These are phyloP conservation scores for Clathrus columnatus DNA, from an alignment of 768 basidiomycete species.

Conservation along the genomic window DNA sequence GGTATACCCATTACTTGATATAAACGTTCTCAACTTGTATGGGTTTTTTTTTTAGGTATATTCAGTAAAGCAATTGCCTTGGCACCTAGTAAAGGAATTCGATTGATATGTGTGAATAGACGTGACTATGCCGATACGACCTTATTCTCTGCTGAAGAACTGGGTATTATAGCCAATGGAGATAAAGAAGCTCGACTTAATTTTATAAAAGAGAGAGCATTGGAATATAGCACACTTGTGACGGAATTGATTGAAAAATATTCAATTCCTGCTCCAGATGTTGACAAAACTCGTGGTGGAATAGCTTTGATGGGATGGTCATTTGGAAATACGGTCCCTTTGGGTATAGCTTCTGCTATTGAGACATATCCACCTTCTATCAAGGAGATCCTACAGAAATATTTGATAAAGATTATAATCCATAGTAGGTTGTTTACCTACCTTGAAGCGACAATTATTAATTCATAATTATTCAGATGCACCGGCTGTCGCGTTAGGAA, in stretches of 20 bases:
- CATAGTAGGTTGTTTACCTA: background rate
- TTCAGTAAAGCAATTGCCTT: background rate
- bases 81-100: conserved; percentile 11
- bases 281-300: conserved; percentile 25
- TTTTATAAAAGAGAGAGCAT: conserved; percentile 22
- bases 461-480: conserved; percentile 18
- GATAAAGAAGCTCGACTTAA: conserved; percentile 5
- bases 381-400: background rate
- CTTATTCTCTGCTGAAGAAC: conserved; percentile 25
- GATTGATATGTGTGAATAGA: conserved; percentile 24
- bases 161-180: conserved; percentile 23
- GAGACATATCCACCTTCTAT: background rate
- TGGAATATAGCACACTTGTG: conserved; percentile 24
- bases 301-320: conserved; percentile 34
- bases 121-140: conserved; percentile 30
- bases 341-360: conserved; percentile 11
- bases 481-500: conserved; percentile 21
- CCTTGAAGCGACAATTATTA: background rate
- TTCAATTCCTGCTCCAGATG: conserved; percentile 20
- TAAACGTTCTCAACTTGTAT: background rate
- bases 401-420: background rate
- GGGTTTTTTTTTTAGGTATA: background rate
- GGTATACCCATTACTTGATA: background rate
- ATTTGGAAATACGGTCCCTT: conserved; percentile 23
- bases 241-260: conserved; percentile 22